Conservation (phyloP, 1,284 basidiomycete species). For the Apiotrichum mycotoxinovorans region DNA sequence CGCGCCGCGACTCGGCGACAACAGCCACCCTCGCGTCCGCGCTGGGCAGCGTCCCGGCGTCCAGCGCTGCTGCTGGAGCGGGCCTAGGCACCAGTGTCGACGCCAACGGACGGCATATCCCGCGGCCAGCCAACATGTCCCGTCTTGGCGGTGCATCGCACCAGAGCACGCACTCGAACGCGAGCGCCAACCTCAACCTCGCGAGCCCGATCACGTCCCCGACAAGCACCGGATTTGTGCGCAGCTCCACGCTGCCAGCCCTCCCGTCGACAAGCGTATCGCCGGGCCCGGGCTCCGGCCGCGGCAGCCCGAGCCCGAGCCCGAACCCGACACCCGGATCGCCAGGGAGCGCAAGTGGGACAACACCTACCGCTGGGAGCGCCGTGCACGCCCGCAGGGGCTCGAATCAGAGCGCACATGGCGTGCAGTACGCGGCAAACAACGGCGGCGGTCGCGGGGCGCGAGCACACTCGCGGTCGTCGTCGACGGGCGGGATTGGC, state of each 20-base stretch:
- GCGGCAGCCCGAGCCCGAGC: not conserved
- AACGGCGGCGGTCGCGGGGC: not conserved
- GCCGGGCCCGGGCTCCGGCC: not conserved
- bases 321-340: not conserved
- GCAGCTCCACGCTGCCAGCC: not conserved
- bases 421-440: not conserved
- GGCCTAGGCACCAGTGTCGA: constrained; percentile 10
- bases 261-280: not conserved
- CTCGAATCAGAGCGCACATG: not conserved
- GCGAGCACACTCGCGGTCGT: not conserved
- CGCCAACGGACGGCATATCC: constrained; percentile 10
- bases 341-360: not conserved
- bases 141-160: constrained; percentile 5
- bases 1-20: constrained; percentile 1
- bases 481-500: not conserved
- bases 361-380: too few species aligned
- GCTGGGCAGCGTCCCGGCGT: too few species aligned
- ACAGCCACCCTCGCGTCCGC: too few species aligned
- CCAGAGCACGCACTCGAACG: not conserved
- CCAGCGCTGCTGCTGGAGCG: constrained; percentile 7
- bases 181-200: not conserved
- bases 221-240: not conserved
- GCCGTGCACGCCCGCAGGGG: not conserved
- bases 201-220: not conserved
- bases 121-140: constrained; percentile 32